Conservation (phyloP, 441 rosid genomes). For the Euphorbia corollata region DNA sequence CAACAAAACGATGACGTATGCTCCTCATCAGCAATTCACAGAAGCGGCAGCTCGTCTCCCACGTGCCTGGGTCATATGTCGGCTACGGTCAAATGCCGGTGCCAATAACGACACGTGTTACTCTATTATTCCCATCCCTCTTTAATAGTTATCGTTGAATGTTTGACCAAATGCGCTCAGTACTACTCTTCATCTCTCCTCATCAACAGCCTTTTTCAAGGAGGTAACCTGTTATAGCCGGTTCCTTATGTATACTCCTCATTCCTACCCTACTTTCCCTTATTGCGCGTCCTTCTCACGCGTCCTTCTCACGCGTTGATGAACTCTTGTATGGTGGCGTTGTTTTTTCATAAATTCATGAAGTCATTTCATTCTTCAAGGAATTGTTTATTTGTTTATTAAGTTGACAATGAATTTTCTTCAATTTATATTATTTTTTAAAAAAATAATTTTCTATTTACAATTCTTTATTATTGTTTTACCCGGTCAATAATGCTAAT, state of each 20-base stretch:
- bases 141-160: constrained; percentile 31
- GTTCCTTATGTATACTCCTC: neutral
- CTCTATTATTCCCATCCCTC: constrained; percentile 24
- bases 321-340: too few species aligned
- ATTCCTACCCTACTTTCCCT: neutral
- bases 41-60: constrained; percentile 27
- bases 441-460: neutral
- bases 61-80: constrained; percentile 52
- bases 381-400: neutral
- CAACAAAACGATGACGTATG: constrained; percentile 26
- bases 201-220: neutral
- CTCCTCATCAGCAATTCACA: constrained; percentile 21
- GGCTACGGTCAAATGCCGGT: constrained; percentile 82
- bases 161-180: constrained; percentile 31
- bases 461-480: neutral
- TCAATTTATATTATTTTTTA: neutral
- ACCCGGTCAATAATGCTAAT: neutral
- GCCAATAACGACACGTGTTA: constrained; percentile 50
- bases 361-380: constrained; percentile 13
- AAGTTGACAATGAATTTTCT: constrained; percentile 4
- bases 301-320: too few species aligned
- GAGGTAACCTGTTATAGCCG: constrained; percentile 16
- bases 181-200: neutral
- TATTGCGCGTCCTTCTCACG: too few species aligned
- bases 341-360: too few species aligned